Evolutionary conservation across 2,329 filamentous ascomycete genomes (phyloP).

Genomic region (Exophiala viscosa): DNA sequence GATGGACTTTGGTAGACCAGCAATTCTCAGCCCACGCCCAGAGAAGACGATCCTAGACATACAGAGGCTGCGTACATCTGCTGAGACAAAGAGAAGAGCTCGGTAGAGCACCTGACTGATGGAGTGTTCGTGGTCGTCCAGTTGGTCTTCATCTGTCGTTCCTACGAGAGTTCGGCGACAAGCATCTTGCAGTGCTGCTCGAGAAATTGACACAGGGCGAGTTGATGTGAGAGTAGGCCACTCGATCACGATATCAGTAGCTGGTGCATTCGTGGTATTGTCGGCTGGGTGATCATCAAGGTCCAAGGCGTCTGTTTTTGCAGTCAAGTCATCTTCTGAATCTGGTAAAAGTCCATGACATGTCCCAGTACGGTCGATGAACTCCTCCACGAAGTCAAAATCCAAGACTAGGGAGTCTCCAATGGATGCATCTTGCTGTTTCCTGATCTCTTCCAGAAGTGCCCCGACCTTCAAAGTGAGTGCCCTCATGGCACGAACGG

Average conservation of each 20-base stretch:
- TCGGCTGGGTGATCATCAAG: constrained; percentile 5
- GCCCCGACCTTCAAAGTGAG: constrained; percentile 65
- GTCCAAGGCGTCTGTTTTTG: constrained; percentile 3
- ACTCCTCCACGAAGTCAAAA: constrained; percentile 31
- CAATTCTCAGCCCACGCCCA: constrained; percentile 72
- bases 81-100: constrained; percentile 67
- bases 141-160: constrained; percentile 51
- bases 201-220: constrained; percentile 54
- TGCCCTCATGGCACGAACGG: constrained; percentile 68
- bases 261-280: not conserved
- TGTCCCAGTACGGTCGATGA: constrained; percentile 20
- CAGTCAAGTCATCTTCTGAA: constrained; percentile 3
- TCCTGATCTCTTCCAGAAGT: constrained; percentile 15
- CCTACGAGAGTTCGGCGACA: constrained; percentile 73
- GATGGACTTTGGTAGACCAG: constrained; percentile 74
- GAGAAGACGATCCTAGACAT: constrained; percentile 86
- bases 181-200: constrained; percentile 67
- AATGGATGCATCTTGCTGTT: constrained; percentile 13
- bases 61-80: constrained; percentile 78
- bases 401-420: constrained; percentile 22
- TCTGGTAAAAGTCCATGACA: constrained; percentile 14
- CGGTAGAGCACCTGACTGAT: constrained; percentile 73
- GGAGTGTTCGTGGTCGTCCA: constrained; percentile 84
- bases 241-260: constrained; percentile 18
- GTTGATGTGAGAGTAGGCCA: constrained; percentile 24